Evolutionary conservation across 306 rosid species (phyloP).

Genomic region (Fagus sylvatica): DNA sequence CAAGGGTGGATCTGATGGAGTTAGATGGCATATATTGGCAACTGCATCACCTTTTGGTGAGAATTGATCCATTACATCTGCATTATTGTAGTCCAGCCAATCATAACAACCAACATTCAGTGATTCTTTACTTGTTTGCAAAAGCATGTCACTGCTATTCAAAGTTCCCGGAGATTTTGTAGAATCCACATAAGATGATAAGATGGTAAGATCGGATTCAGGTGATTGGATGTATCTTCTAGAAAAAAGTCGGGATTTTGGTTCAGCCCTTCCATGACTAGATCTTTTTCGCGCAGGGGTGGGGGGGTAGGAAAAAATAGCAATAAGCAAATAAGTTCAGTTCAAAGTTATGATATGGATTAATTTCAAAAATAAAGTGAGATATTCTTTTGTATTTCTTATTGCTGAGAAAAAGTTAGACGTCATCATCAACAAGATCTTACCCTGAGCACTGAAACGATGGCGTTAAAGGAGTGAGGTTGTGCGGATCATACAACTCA

Average conservation of each 20-base stretch:
- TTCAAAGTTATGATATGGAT: neutral
- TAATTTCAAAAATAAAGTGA: neutral
- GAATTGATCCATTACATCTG: constrained; percentile 16
- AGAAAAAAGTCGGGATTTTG: constrained; percentile 36
- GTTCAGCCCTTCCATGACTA: constrained; percentile 50
- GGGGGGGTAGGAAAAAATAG: constrained; percentile 2
- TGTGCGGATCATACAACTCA: constrained; percentile 23
- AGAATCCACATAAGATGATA: constrained; percentile 28
- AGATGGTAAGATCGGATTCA: constrained; percentile 25
- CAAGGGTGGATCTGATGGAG: constrained; percentile 28
- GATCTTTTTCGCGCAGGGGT: neutral
- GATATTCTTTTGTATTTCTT: neutral
- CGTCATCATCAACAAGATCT: constrained; percentile 17
- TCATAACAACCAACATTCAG: constrained; percentile 19
- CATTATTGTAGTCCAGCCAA: constrained; percentile 25
- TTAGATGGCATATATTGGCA: constrained; percentile 13
- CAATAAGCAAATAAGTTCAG: constrained; percentile 3
- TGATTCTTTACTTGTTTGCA: constrained; percentile 29
- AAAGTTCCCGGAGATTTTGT: constrained; percentile 17
- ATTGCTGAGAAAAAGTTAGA: neutral
- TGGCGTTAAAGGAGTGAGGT: constrained; percentile 49
- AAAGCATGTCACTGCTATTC: constrained; percentile 22
- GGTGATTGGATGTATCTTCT: constrained; percentile 36
- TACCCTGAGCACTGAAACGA: constrained; percentile 52
- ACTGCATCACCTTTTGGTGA: constrained; percentile 27